Percentiles rank a stretch among this genome's conserved stretches.
Evolutionary conservation across 2,329 filamentous ascomycete genomes (phyloP).

Genomic region (Thelonectria rubi): DNA sequence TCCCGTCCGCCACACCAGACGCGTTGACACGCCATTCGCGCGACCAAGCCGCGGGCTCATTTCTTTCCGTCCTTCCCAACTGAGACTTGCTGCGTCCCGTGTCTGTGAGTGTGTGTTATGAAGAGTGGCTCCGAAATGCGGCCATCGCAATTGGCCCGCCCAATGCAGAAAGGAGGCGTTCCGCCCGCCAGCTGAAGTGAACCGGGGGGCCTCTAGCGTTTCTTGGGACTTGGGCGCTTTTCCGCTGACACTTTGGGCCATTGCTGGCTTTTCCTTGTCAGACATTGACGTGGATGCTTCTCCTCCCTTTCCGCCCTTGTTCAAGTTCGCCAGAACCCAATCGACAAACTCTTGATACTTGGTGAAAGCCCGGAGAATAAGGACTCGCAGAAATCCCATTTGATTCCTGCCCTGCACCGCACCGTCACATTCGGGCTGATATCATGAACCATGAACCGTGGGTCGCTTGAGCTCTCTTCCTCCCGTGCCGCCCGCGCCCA

Average conservation of each 20-base stretch:
- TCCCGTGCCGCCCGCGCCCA: neutral
- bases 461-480: slow-evolving; percentile 1
- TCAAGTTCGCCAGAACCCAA: too few relatives aligned
- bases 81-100: slow-evolving; percentile 4
- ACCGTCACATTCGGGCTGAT: neutral
- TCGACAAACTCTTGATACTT: neutral
- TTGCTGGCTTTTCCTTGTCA: neutral
- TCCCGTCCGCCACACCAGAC: slow-evolving; percentile 24
- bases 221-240: too few relatives aligned
- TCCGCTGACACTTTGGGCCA: neutral
- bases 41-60: slow-evolving; percentile 27
- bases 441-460: slow-evolving; percentile 24
- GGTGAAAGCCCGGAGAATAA: neutral
- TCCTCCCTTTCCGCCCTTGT: neutral
- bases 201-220: neutral
- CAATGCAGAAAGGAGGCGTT: slow-evolving; percentile 16
- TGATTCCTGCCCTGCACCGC: neutral
- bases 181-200: slow-evolving; percentile 20
- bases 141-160: slow-evolving; percentile 19
- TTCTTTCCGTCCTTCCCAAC: slow-evolving; percentile 8
- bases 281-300: neutral
- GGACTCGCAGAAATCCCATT: neutral
- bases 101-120: neutral
- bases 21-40: neutral
- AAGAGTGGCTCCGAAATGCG: slow-evolving; percentile 11